phyloP scores from a whole-genome alignment of 495 filamentous ascomycete genomes.

The Daldinia grandis region DNA sequence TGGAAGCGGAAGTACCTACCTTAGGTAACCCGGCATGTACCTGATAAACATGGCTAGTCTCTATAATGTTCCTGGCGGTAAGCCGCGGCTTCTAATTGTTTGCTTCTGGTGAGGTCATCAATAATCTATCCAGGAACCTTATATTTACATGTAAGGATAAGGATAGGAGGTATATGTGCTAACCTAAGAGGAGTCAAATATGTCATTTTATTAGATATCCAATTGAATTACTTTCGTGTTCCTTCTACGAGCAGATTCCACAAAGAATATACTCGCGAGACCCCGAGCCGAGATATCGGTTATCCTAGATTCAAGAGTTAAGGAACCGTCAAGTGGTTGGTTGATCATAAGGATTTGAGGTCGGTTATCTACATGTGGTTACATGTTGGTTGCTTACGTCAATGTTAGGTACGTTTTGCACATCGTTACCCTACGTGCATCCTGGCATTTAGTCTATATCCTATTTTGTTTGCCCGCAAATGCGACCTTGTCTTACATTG shows the following conservation, averaged over 20 bases:
- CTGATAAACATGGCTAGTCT: not conserved
- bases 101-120: constrained; percentile 24
- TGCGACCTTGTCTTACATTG: constrained; percentile 3
- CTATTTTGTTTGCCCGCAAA: not conserved
- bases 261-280: not conserved
- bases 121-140: not conserved
- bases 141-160: not conserved
- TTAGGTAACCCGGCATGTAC: not conserved
- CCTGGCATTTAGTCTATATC: not conserved
- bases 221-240: not conserved
- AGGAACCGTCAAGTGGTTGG: not conserved
- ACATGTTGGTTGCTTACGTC: constrained; percentile 7
- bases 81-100: constrained; percentile 21
- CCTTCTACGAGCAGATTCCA: not conserved
- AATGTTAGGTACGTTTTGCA: not conserved
- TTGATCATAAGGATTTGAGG: constrained; percentile 24
- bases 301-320: not conserved
- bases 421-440: constrained; percentile 3
- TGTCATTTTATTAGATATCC: not conserved
- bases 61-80: constrained; percentile 5
- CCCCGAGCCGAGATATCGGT: constrained; percentile 4
- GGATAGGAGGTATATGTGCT: not conserved
- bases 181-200: not conserved
- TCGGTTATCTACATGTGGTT: constrained; percentile 17
- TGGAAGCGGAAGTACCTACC: not conserved